These are phyloP conservation scores for Zymoseptoria passerinii DNA, from an alignment of 2,329 filamentous ascomycete species.

Conservation along the genomic window DNA sequence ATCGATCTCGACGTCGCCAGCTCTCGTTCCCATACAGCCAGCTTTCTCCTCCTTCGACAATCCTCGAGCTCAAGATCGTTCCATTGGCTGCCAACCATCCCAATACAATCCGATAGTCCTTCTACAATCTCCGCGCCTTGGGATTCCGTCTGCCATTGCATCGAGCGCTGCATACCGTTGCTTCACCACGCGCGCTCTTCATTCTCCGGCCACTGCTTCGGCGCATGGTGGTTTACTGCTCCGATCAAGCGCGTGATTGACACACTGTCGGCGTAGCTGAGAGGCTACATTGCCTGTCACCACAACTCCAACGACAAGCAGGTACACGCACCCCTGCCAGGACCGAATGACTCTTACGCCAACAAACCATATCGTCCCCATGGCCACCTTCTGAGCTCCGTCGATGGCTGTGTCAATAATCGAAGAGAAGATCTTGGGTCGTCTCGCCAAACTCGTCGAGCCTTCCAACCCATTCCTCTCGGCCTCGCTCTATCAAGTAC, in stretches of 20 bases:
- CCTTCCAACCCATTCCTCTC: slow-evolving; percentile 71
- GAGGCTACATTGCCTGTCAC: slow-evolving; percentile 5
- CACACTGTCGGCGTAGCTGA: slow-evolving; percentile 2
- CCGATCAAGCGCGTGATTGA: not conserved
- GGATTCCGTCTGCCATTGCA: slow-evolving; percentile 2
- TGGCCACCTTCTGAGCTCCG: not conserved
- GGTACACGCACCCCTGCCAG: not conserved
- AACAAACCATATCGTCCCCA: not conserved
- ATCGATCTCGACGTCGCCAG: not conserved
- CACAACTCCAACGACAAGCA: not conserved
- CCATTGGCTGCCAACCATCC: slow-evolving; percentile 16
- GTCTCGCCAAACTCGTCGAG: slow-evolving; percentile 72
- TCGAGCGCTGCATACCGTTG: not conserved
- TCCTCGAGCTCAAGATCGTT: slow-evolving; percentile 5
- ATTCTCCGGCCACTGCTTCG: not conserved
- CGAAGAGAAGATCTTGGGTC: slow-evolving; percentile 93
- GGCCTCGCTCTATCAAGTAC: slow-evolving; percentile 76
- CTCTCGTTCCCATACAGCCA: slow-evolving; percentile 8
- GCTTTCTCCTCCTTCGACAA: slow-evolving; percentile 4
- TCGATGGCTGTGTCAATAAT: slow-evolving; percentile 92
- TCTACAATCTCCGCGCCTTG: slow-evolving; percentile 6
- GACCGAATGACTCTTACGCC: not conserved
- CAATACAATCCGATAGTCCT: slow-evolving; percentile 9
- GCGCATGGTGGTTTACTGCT: not conserved
- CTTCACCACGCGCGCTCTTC: slow-evolving; percentile 6